Percentiles rank a stretch among this genome's conserved stretches.
phyloP scores from a whole-genome alignment of 1,284 basidiomycete species.

The Agroathelia rolfsii region DNA sequence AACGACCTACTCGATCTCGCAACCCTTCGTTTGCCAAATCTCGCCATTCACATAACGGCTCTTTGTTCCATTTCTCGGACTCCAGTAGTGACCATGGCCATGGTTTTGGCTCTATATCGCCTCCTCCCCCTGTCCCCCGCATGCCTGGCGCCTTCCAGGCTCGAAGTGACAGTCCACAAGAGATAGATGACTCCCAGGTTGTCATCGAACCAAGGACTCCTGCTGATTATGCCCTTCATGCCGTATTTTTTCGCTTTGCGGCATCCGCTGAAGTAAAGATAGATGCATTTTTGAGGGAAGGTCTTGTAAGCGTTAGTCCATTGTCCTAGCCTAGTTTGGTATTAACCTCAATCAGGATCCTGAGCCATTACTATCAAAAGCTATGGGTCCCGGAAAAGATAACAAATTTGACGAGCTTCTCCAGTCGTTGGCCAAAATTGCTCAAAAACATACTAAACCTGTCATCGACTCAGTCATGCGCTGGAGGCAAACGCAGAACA shows the following conservation, averaged over 20 bases:
- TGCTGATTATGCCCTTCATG: constrained; percentile 78
- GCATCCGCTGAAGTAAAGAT: constrained; percentile 72
- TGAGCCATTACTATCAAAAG: constrained; percentile 55
- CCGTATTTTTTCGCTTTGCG: constrained; percentile 79
- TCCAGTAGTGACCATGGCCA: constrained; percentile 57
- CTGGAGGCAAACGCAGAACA: constrained; percentile 75
- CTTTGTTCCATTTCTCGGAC: constrained; percentile 60
- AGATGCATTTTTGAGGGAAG: constrained; percentile 57
- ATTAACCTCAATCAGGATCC: constrained; percentile 38
- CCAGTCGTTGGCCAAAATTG: constrained; percentile 77
- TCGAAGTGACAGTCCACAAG: constrained; percentile 39
- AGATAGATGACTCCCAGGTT: constrained; percentile 54
- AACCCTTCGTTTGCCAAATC: constrained; percentile 54
- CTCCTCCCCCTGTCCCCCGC: constrained; percentile 68
- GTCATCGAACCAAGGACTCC: constrained; percentile 68
- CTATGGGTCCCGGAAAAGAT: constrained; percentile 67
- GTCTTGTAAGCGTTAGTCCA: constrained; percentile 39
- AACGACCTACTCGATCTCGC: constrained; percentile 32
- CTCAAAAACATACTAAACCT: constrained; percentile 73
- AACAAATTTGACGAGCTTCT: constrained; percentile 74
- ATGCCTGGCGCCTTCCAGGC: constrained; percentile 51
- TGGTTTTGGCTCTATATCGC: constrained; percentile 33
- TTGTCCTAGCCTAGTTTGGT: constrained; percentile 1
- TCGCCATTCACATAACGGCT: constrained; percentile 65
- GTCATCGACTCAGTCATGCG: constrained; percentile 83